A percentile compares a stretch with the other conserved stretches of the same genome.
phyloP scores from a whole-genome alignment of 2,329 filamentous ascomycete species.

The Beauveria medogensis region DNA sequence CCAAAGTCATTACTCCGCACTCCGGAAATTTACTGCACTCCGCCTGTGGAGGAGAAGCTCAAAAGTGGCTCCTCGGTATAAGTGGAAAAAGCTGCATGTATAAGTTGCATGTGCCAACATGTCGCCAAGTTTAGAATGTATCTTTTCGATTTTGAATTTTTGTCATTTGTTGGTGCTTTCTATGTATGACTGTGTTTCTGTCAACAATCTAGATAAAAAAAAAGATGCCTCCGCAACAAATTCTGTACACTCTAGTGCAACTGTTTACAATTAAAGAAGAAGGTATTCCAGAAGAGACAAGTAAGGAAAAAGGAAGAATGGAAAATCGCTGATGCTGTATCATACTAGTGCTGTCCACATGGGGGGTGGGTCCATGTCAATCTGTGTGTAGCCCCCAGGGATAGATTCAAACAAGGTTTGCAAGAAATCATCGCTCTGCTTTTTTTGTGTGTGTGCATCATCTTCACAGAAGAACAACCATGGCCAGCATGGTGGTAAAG shows the following conservation, averaged over 20 bases:
- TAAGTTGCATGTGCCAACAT: not conserved
- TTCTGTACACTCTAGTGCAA: not conserved
- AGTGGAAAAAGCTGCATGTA: not conserved
- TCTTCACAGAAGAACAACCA: conserved; percentile 7
- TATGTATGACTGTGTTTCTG: not conserved
- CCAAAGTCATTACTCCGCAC: not conserved
- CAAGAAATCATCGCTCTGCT: not conserved
- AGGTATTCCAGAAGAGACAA: not conserved
- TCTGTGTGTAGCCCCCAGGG: not conserved
- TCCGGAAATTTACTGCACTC: not conserved
- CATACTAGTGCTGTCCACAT: not conserved
- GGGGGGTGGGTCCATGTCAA: not conserved
- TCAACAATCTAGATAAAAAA: not conserved
- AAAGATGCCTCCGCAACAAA: not conserved
- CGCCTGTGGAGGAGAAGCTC: not conserved
- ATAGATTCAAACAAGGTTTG: not conserved
- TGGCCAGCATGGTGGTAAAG: conserved; percentile 9
- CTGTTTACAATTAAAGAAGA: not conserved
- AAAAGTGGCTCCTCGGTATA: conserved; percentile 4
- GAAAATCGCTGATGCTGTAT: conserved; percentile 7
- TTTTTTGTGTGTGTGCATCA: not conserved
- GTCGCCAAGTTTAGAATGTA: not conserved
- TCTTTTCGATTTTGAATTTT: not conserved
- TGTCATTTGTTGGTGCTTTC: conserved; percentile 3
- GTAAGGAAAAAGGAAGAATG: not conserved